Evolutionary conservation across 2,329 filamentous ascomycete genomes (phyloP), one percentile per base, ranked within the genome.

Genomic region (Domatiomyces catenatus): DNA sequence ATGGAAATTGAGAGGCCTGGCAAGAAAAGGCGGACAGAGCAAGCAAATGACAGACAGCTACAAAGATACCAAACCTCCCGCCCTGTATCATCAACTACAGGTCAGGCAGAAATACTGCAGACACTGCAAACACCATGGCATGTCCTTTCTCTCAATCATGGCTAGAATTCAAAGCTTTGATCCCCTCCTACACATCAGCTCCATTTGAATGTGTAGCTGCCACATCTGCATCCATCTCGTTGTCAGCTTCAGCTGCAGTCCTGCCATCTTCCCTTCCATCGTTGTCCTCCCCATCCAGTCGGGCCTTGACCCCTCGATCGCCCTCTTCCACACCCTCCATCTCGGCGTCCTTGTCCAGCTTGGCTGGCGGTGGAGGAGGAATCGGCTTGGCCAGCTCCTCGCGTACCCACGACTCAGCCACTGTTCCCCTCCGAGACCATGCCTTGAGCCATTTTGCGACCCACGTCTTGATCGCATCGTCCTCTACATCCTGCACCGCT

Each of bases 361-460:
- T 47, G 15, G 49, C 48, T 26, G 53, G 51, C 42, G 47, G 49
- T 36, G 53, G 56, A 50, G 52, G 53, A 4, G 68, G 68, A 17
- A 64, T 67, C 8, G 75, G 71, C 52, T 69, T 67, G 2, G 73
- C 68, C 48, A 76, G 71, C 17, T 71, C 71, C 58, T 80, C 79
- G 8, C 71, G 70, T 17, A 81, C 75, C 53, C 79, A 75, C 0
- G 84, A 77, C 67, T 95, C 88, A 69, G 96, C 89, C 12, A 96
- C 86, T 2, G 85, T 86, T 12, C 79, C 78, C 67, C 87, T 84
- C 44, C 92, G 75, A 60, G 81, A 73, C 66, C 94, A 95, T 1
- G 92, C 87, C 28, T 86, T 76, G 55, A 86, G 71, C 92, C 92
- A 98, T 46, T 88, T 77, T 62, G 79, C 77, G 0, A 84, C 89